These are phyloP conservation scores for Phytophthora litchii DNA, from an alignment of 352 stramenopile genomes.

Conservation along the genomic window DNA sequence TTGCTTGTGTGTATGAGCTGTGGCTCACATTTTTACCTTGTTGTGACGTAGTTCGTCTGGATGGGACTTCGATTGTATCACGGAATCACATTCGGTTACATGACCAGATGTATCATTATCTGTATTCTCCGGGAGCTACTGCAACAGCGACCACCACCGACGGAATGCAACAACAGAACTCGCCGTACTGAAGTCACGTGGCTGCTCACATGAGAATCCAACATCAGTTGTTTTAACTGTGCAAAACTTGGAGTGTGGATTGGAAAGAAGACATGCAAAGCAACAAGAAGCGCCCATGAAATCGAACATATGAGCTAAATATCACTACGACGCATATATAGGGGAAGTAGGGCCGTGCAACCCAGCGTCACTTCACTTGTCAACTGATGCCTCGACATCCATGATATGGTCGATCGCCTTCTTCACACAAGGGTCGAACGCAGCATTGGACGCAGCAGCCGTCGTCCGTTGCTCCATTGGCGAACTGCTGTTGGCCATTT, in stretches of 20 bases:
- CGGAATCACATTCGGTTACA: slow-evolving; percentile 91
- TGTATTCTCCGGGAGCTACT: slow-evolving; percentile 53
- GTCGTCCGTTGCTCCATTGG: slow-evolving; percentile 9
- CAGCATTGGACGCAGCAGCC: slow-evolving; percentile 18
- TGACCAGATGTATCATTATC: slow-evolving; percentile 96
- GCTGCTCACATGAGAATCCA: neutral
- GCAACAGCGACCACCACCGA: slow-evolving; percentile 15
- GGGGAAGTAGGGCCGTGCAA: neutral
- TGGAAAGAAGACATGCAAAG: slow-evolving; percentile 8
- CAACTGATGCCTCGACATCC: slow-evolving; percentile 39
- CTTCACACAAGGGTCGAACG: slow-evolving; percentile 70
- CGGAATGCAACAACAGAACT: slow-evolving; percentile 14
- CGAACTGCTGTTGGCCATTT: slow-evolving; percentile 19
- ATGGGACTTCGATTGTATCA: slow-evolving; percentile 87
- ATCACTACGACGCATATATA: slow-evolving; percentile 29
- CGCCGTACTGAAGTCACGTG: slow-evolving; percentile 27
- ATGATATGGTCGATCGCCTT: slow-evolving; percentile 77
- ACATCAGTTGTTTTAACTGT: neutral
- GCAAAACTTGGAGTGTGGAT: slow-evolving; percentile 8
- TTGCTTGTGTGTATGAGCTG: neutral
- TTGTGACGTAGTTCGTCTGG: slow-evolving; percentile 71
- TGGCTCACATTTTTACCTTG: slow-evolving; percentile 9
- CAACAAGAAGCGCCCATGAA: slow-evolving; percentile 7
- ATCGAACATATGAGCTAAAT: slow-evolving; percentile 36
- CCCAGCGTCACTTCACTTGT: slow-evolving; percentile 3